These are phyloP conservation scores for Chlorella vulgaris DNA, from an alignment of 139 green algal species.

Conservation along the genomic window DNA sequence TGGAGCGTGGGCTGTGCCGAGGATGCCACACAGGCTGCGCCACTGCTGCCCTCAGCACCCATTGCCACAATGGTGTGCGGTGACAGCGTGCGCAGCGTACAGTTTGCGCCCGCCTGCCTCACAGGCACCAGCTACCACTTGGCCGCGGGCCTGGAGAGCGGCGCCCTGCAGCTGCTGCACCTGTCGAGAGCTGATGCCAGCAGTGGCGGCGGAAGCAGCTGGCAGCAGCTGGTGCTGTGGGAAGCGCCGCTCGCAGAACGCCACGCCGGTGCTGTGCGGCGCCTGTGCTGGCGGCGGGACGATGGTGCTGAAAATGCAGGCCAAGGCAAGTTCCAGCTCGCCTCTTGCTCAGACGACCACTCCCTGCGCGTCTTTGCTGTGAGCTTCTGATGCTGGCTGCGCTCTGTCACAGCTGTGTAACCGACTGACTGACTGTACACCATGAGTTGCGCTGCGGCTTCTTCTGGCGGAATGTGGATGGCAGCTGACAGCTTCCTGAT, in stretches of 20 bases:
- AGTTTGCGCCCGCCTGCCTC: conserved; percentile 49
- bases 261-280: conserved; percentile 63
- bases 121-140: conserved; percentile 43
- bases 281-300: conserved; percentile 60
- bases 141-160: conserved; percentile 74
- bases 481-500: no score
- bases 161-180: conserved; percentile 61
- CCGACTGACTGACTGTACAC: neutral
- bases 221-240: conserved; percentile 47
- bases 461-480: no score
- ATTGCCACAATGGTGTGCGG: conserved; percentile 46
- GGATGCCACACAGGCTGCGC: neutral
- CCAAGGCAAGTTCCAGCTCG: conserved; percentile 45
- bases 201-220: neutral
- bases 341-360: conserved; percentile 71
- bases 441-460: no score
- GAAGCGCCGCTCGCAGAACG: conserved; percentile 11
- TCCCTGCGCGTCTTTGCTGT: conserved; percentile 63
- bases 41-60: neutral
- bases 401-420: neutral
- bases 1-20: neutral
- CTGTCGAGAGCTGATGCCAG: neutral
- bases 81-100: conserved; percentile 61
- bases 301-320: neutral
- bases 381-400: neutral